These are phyloP conservation scores for Claviceps arundinis DNA, from an alignment of 2,329 filamentous ascomycete genomes.

Conservation along the genomic window DNA sequence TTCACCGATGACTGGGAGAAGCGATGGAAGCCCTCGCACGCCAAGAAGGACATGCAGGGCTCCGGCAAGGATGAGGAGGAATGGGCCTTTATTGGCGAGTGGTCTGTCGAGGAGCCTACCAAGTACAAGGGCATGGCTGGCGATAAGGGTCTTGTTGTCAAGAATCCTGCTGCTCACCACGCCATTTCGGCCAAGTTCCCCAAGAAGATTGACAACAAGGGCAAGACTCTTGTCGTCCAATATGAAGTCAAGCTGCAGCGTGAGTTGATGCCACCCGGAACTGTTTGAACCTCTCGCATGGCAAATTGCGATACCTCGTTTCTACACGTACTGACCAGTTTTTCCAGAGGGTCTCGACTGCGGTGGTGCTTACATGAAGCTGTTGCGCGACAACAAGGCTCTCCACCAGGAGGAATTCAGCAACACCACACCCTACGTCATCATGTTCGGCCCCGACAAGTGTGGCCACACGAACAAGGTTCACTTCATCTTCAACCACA, in stretches of 20 bases:
- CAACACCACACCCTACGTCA: conserved; percentile 92
- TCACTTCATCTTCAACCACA: conserved; percentile 98
- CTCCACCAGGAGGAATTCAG: conserved; percentile 96
- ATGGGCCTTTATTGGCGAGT: conserved; percentile 37
- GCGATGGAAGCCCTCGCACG: conserved; percentile 87
- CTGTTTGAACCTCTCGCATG: too few relatives aligned
- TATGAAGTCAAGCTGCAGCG: conserved; percentile 99
- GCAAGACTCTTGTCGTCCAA: conserved; percentile 91
- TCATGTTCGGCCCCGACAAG: conserved; percentile 99
- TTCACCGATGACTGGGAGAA: conserved; percentile 94
- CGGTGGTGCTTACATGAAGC: conserved; percentile 97
- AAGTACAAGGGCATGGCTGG: conserved; percentile 86
- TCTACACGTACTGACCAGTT: not conserved
- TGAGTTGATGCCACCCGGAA: conserved; percentile 30
- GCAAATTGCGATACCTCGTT: not conserved
- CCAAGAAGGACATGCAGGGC: conserved; percentile 78
- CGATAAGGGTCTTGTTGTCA: conserved; percentile 93
- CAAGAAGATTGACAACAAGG: conserved; percentile 94
- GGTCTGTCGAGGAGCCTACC: conserved; percentile 87
- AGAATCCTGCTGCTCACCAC: conserved; percentile 96
- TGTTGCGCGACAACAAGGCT: conserved; percentile 92
- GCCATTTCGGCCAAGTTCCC: conserved; percentile 98
- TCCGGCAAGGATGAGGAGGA: conserved; percentile 48
- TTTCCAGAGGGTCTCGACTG: conserved; percentile 78
- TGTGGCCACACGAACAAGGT: conserved; percentile 99